These are phyloP conservation scores for Pseudogymnoascus sp. DNA, from an alignment of 2,329 filamentous ascomycete genomes.

Conservation along the genomic window DNA sequence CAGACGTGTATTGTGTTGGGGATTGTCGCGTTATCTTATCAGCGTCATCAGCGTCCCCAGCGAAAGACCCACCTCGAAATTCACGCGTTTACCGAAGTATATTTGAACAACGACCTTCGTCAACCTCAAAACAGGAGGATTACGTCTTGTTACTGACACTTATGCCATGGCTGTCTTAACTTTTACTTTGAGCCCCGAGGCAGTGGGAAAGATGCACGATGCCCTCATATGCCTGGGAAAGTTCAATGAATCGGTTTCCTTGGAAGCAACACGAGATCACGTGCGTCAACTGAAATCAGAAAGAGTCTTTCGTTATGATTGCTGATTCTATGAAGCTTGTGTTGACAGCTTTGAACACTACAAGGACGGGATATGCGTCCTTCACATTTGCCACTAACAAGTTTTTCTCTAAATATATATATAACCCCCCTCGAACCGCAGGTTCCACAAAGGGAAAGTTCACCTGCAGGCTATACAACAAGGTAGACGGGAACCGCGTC, in stretches of 20 bases:
- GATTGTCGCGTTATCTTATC: not conserved
- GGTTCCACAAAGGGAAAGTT: conserved; percentile 43
- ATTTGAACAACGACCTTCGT: not conserved
- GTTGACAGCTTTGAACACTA: conserved; percentile 69
- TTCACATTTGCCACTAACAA: conserved; percentile 58
- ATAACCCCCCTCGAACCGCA: conserved; percentile 35
- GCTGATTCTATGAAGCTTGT: conserved; percentile 45
- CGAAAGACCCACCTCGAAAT: not conserved
- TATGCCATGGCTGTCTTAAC: conserved; percentile 52
- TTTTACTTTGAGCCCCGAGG: conserved; percentile 68
- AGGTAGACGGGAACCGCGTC: conserved; percentile 36
- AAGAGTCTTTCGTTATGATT: conserved; percentile 13
- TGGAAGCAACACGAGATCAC: conserved; percentile 63
- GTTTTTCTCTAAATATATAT: conserved; percentile 69
- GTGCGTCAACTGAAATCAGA: conserved; percentile 35
- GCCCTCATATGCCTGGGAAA: conserved; percentile 66
- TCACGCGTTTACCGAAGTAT: not conserved
- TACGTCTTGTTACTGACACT: not conserved
- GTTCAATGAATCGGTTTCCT: conserved; percentile 70
- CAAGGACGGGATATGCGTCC: conserved; percentile 70
- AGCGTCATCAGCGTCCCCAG: not conserved
- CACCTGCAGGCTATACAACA: conserved; percentile 67
- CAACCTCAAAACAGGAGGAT: not conserved
- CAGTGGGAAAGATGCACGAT: conserved; percentile 62
- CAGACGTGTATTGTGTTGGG: not conserved